Evolutionary conservation across 306 rosid genomes (phyloP).

Genomic region (Hippophae gyantsensis): DNA sequence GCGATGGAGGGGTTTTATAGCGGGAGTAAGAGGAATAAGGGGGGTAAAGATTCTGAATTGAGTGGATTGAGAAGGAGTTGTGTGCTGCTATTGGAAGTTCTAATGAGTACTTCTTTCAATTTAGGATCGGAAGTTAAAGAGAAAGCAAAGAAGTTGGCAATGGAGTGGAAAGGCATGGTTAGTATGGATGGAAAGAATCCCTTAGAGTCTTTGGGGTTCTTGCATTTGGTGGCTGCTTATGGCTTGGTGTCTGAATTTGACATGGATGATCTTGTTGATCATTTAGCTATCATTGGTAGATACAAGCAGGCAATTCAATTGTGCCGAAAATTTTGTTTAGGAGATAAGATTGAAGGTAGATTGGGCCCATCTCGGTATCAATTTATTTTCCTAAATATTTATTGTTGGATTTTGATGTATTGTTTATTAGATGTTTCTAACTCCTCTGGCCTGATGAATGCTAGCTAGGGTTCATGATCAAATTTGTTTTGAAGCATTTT

Average conservation of each 20-base stretch:
- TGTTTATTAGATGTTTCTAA: no score
- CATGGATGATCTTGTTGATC: conserved; percentile 47
- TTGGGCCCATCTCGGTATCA: background rate
- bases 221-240: conserved; percentile 51
- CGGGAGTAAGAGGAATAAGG: conserved; percentile 3
- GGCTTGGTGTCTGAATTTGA: conserved; percentile 41
- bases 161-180: conserved; percentile 42
- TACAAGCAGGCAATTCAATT: conserved; percentile 35
- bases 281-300: conserved; percentile 24
- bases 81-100: conserved; percentile 40
- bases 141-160: conserved; percentile 41
- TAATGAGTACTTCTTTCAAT: conserved; percentile 28
- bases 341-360: conserved; percentile 33
- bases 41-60: conserved; percentile 20
- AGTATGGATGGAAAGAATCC: conserved; percentile 19
- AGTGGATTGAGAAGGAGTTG: conserved; percentile 37
- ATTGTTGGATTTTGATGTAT: no score
- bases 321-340: conserved; percentile 33
- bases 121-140: conserved; percentile 33
- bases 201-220: conserved; percentile 41
- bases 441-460: background rate
- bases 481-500: no score
- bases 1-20: conserved; percentile 49
- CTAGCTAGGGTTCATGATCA: no score
- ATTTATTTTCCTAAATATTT: background rate